Evolutionary conservation across 257 asterid genomes (phyloP).

Genomic region (Oldenlandia corymbosa): DNA sequence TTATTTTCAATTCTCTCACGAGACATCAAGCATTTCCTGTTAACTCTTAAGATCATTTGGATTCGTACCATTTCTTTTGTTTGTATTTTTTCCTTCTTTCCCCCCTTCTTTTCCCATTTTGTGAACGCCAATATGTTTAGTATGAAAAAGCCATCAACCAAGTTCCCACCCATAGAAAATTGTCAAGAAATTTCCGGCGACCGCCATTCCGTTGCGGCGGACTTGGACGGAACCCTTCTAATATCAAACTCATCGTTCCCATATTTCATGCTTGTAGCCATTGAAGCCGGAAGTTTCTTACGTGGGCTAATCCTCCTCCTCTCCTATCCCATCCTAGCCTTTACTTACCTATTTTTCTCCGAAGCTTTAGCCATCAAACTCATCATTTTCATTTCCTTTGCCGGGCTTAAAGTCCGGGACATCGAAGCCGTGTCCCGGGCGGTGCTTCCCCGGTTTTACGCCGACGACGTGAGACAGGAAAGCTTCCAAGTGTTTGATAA

Average conservation of each 20-base stretch:
- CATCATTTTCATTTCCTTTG: conserved; percentile 70
- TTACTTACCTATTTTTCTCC: conserved; percentile 68
- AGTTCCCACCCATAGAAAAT: conserved; percentile 67
- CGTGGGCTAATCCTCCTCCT: conserved; percentile 87
- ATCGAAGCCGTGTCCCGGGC: conserved; percentile 91
- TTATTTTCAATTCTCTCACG: no score
- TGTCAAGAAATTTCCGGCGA: conserved; percentile 59
- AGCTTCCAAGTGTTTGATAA: conserved; percentile 73
- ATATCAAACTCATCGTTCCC: conserved; percentile 92
- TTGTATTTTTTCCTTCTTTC: no score
- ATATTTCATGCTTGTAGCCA: conserved; percentile 89
- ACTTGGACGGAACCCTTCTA: conserved; percentile 89
- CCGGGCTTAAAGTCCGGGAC: conserved; percentile 76
- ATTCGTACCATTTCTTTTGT: no score
- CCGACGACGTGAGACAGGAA: conserved; percentile 70
- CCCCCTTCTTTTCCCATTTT: no score
- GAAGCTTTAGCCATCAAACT: conserved; percentile 82
- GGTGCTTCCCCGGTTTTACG: conserved; percentile 85
- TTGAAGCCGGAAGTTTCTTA: conserved; percentile 93
- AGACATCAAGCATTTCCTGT: no score
- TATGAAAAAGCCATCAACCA: conserved; percentile 29
- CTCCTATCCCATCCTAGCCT: conserved; percentile 64
- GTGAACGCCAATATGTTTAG: no score
- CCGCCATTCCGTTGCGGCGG: conserved; percentile 76
- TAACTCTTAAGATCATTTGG: no score